Evolutionary conservation across 305 asterid species (phyloP).

Genomic region (Salvia sclarea): DNA sequence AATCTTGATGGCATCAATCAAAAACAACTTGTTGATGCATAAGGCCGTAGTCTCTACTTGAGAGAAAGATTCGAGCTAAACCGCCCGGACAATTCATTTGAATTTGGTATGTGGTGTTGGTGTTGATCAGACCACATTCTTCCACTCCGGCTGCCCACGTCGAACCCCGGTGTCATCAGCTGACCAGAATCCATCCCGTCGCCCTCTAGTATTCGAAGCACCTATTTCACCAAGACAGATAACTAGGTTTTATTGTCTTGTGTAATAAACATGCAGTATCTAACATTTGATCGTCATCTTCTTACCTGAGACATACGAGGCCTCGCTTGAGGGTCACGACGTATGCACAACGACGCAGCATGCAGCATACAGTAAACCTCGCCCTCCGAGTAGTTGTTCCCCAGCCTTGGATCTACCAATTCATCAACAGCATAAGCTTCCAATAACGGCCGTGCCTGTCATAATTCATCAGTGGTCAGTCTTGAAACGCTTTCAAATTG

Average conservation of each 20-base stretch:
- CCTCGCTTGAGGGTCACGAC: slow-evolving; percentile 86
- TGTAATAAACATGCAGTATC: not conserved
- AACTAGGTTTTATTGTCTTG: not conserved
- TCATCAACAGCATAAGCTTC: slow-evolving; percentile 77
- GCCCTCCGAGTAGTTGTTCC: slow-evolving; percentile 49
- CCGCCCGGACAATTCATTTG: slow-evolving; percentile 44
- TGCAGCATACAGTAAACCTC: slow-evolving; percentile 89
- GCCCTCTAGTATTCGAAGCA: slow-evolving; percentile 86
- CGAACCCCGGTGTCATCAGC: slow-evolving; percentile 55
- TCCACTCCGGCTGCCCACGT: slow-evolving; percentile 75
- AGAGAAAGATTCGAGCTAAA: slow-evolving; percentile 55
- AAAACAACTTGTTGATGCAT: slow-evolving; percentile 31
- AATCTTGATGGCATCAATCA: slow-evolving; percentile 31
- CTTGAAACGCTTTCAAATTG: not conserved
- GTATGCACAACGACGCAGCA: slow-evolving; percentile 87
- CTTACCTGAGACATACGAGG: slow-evolving; percentile 96
- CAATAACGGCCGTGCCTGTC: slow-evolving; percentile 96
- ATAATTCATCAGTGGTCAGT: slow-evolving; percentile 6
- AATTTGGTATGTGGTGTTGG: slow-evolving; percentile 33
- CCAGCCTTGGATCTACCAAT: slow-evolving; percentile 76
- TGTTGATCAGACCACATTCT: slow-evolving; percentile 54
- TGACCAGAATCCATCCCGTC: slow-evolving; percentile 70
- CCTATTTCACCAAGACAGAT: slow-evolving; percentile 43
- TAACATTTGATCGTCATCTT: not conserved
- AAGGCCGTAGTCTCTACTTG: slow-evolving; percentile 33